phyloP scores from a whole-genome alignment of 2,329 filamentous ascomycete genomes.

The Scorias spongiosa region DNA sequence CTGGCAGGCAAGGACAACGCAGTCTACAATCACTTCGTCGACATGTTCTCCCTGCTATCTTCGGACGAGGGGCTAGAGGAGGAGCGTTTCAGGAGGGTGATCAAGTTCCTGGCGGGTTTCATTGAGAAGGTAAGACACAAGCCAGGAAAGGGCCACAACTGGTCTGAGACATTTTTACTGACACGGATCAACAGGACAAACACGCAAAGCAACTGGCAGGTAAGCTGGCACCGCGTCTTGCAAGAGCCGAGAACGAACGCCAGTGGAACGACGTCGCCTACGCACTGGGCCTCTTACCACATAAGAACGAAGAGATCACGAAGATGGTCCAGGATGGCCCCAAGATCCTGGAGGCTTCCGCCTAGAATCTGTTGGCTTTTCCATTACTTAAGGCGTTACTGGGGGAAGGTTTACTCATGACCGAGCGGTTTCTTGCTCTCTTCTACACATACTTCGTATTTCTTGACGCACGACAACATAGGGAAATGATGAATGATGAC shows the following conservation, averaged over 20 bases:
- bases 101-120: conserved; percentile 88
- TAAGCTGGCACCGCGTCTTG: conserved; percentile 76
- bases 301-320: conserved; percentile 81
- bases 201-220: conserved; percentile 88
- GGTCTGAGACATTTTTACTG: not conserved
- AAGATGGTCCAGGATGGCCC: conserved; percentile 65
- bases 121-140: conserved; percentile 72
- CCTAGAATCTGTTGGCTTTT: conserved; percentile 2
- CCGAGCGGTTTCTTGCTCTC: too few relatives aligned
- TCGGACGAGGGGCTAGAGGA: conserved; percentile 69
- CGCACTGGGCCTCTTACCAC: conserved; percentile 73
- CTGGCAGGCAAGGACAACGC: conserved; percentile 96
- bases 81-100: conserved; percentile 69
- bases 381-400: too few relatives aligned
- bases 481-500: too few relatives aligned
- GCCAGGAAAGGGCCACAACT: not conserved
- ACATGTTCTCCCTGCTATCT: conserved; percentile 91
- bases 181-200: conserved; percentile 53
- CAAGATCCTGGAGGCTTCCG: conserved; percentile 32
- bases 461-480: too few relatives aligned
- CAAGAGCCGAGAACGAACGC: conserved; percentile 75
- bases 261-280: conserved; percentile 98
- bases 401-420: too few relatives aligned
- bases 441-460: too few relatives aligned
- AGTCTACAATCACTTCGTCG: conserved; percentile 97